Conservation (phyloP, 805 yeast genomes). For the Lipomyces starkeyi region DNA sequence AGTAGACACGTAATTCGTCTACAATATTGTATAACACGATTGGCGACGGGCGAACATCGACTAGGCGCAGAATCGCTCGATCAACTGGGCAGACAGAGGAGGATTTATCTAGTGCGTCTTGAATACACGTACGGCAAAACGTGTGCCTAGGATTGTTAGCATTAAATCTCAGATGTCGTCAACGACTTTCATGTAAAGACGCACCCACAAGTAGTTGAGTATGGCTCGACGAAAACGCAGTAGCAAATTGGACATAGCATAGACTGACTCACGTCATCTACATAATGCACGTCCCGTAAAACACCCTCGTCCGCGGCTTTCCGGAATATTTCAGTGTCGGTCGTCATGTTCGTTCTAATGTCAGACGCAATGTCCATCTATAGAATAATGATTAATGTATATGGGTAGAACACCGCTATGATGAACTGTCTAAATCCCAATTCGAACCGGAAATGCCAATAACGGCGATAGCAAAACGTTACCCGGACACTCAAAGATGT, state of each 20-base stretch:
- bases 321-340: not conserved
- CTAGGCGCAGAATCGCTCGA: not conserved
- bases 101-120: not conserved
- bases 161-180: not conserved
- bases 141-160: not conserved
- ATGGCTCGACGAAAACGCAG: not conserved
- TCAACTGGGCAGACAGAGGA: not conserved
- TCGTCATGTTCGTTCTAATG: not conserved
- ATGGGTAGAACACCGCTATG: not conserved
- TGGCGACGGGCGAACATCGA: not conserved
- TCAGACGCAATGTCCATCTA: not conserved
- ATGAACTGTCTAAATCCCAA: not conserved
- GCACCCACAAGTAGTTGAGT: not conserved
- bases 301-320: not conserved
- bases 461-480: not conserved
- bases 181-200: not conserved
- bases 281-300: constrained; percentile 1
- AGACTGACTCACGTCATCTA: not conserved
- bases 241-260: constrained; percentile 1
- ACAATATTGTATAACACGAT: not conserved
- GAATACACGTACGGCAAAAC: constrained; percentile 1
- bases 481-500: not conserved
- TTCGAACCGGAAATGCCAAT: not conserved
- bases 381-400: not conserved
- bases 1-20: not conserved